Evolutionary conservation across 192 early-diverging fungal species (phyloP).

Genomic region (Entomortierella beljakovae): DNA sequence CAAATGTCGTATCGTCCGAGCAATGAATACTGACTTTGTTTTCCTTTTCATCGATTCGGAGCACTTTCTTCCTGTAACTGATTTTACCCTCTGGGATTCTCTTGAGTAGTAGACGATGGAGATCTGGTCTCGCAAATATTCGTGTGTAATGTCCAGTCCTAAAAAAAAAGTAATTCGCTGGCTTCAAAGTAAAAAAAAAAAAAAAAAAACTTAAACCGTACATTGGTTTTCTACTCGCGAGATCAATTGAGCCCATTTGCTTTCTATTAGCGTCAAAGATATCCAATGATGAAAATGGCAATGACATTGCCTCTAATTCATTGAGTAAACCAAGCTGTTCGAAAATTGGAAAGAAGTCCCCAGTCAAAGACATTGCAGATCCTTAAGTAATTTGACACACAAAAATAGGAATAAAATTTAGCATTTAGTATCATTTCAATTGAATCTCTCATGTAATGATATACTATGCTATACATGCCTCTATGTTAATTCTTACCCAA

Average conservation of each 20-base stretch:
- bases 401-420: constrained; percentile 17
- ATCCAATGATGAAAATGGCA: background rate
- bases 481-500: constrained; percentile 1
- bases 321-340: constrained; percentile 24
- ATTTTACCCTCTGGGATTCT: constrained; percentile 19
- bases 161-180: background rate
- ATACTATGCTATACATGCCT: background rate
- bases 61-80: constrained; percentile 2
- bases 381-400: no score
- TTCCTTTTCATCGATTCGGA: background rate
- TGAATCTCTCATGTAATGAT: background rate
- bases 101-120: constrained; percentile 15
- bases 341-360: background rate
- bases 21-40: constrained; percentile 19
- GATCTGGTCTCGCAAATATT: constrained; percentile 7
- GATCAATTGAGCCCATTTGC: constrained; percentile 3
- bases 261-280: background rate
- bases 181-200: background rate
- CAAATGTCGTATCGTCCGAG: constrained; percentile 9
- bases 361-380: background rate
- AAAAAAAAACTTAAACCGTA: no score
- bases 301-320: constrained; percentile 9
- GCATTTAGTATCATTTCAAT: background rate
- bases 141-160: constrained; percentile 18
- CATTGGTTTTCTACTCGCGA: constrained; percentile 5